Percentiles rank a stretch among this genome's conserved stretches.
Conservation (phyloP, 2,329 filamentous ascomycete genomes). For the Coleophoma crateriformis region DNA sequence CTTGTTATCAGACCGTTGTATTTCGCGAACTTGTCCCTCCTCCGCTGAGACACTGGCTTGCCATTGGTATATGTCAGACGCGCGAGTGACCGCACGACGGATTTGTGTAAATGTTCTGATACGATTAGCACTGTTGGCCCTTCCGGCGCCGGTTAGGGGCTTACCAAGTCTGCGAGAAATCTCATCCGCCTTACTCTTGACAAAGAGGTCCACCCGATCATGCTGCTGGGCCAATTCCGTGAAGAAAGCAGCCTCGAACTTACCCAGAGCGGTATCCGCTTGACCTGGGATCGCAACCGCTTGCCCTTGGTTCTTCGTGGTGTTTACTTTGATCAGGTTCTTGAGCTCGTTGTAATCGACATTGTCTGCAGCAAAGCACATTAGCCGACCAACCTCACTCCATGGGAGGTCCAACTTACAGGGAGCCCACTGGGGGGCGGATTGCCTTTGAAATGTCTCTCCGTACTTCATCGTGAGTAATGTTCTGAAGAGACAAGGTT, state of each 20-base stretch:
- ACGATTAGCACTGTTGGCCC: too few species aligned
- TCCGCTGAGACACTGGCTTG: conserved; percentile 18
- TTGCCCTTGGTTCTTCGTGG: conserved; percentile 62
- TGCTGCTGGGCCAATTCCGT: conserved; percentile 68
- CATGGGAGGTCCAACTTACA: conserved; percentile 41
- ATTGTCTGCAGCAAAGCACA: conserved; percentile 52
- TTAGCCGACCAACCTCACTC: conserved; percentile 2
- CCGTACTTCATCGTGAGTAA: conserved; percentile 64
- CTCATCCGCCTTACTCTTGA: conserved; percentile 75
- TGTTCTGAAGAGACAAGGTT: not conserved
- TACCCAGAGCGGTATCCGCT: conserved; percentile 48
- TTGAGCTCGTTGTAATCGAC: conserved; percentile 88
- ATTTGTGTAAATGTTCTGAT: conserved; percentile 18
- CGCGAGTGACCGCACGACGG: conserved; percentile 16
- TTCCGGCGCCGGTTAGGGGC: conserved; percentile 13
- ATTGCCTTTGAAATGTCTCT: conserved; percentile 66
- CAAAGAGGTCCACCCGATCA: conserved; percentile 71
- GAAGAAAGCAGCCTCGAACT: conserved; percentile 70
- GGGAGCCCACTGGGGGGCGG: conserved; percentile 76
- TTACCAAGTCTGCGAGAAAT: conserved; percentile 64
- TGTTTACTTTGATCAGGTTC: conserved; percentile 76
- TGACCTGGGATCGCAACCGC: conserved; percentile 73
- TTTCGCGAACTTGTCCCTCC: conserved; percentile 21
- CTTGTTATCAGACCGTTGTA: conserved; percentile 22
- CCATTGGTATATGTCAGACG: conserved; percentile 16